These are phyloP conservation scores for Quercus glauca DNA, from an alignment of 306 rosid genomes.

Conservation along the genomic window DNA sequence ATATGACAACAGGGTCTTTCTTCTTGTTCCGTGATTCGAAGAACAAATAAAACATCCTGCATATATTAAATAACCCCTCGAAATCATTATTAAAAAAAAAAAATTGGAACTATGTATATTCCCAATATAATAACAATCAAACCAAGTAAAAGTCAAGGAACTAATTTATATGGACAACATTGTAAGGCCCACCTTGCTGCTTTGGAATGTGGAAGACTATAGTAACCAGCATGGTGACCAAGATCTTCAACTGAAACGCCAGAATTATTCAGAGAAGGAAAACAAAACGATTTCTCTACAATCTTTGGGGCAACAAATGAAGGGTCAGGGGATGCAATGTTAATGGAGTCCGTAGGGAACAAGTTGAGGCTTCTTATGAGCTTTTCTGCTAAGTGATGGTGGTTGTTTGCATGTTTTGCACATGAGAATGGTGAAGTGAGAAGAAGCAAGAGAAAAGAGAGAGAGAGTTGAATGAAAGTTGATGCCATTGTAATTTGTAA, in stretches of 20 bases:
- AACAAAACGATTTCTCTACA: slow-evolving; percentile 58
- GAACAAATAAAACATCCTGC: slow-evolving; percentile 93
- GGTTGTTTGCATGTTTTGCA: slow-evolving; percentile 22
- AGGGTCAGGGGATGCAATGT: slow-evolving; percentile 35
- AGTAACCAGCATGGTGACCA: slow-evolving; percentile 94
- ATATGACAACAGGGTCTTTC: slow-evolving; percentile 71
- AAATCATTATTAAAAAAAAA: too few species aligned
- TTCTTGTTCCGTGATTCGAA: slow-evolving; percentile 72
- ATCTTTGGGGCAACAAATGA: slow-evolving; percentile 28
- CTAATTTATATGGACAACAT: not conserved
- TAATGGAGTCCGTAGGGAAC: slow-evolving; percentile 67
- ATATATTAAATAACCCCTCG: not conserved
- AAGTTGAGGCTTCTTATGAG: slow-evolving; percentile 65
- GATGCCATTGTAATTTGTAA: slow-evolving; percentile 45
- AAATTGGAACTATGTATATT: too few species aligned
- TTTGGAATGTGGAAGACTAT: slow-evolving; percentile 66
- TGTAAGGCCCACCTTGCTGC: slow-evolving; percentile 64
- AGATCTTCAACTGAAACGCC: slow-evolving; percentile 59
- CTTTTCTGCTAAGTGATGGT: slow-evolving; percentile 45
- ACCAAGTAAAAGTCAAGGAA: too few species aligned
- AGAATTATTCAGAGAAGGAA: slow-evolving; percentile 43
- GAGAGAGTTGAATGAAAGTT: slow-evolving; percentile 15
- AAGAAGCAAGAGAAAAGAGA: slow-evolving; percentile 30
- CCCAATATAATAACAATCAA: too few species aligned
- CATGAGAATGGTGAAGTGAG: slow-evolving; percentile 29